phyloP scores from a whole-genome alignment of 352 stramenopile species.

The Pythium phragmiticola region DNA sequence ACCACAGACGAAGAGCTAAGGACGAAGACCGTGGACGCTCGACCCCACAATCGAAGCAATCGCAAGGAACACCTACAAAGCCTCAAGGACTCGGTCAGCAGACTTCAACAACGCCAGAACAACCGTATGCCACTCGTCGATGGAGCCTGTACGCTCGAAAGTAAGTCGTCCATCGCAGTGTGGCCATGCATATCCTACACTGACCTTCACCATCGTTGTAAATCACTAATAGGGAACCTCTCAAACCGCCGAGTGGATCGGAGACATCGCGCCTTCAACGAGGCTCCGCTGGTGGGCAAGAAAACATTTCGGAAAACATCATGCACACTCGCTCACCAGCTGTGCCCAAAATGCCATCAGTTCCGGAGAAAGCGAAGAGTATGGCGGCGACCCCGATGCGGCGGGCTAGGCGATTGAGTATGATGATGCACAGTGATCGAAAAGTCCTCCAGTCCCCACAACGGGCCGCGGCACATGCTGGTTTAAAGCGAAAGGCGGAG shows the following conservation, averaged over 20 bases:
- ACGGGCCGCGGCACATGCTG: constrained; percentile 6
- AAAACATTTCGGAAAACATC: constrained; percentile 82
- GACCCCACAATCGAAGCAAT: constrained; percentile 10
- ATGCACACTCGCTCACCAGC: constrained; percentile 39
- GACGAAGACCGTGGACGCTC: constrained; percentile 35
- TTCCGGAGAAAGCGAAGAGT: constrained; percentile 32
- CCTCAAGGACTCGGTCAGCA: constrained; percentile 27
- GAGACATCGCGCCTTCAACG: not conserved
- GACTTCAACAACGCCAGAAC: constrained; percentile 41
- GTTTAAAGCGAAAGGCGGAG: constrained; percentile 29
- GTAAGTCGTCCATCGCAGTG: constrained; percentile 29
- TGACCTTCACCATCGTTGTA: not conserved
- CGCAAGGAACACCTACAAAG: constrained; percentile 1
- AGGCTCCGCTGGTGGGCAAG: constrained; percentile 40
- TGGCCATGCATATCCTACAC: not conserved
- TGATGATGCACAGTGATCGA: constrained; percentile 26
- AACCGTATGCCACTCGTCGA: constrained; percentile 43
- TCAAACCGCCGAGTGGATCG: constrained; percentile 13
- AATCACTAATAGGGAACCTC: constrained; percentile 11
- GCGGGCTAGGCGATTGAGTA: constrained; percentile 29
- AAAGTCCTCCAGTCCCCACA: constrained; percentile 18
- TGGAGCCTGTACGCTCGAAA: constrained; percentile 73
- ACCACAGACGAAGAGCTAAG: constrained; percentile 44
- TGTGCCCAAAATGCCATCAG: constrained; percentile 28
- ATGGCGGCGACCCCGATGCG: constrained; percentile 32